phyloP scores from a whole-genome alignment of 1,284 basidiomycete species.

The Ceratobasidium sp. region DNA sequence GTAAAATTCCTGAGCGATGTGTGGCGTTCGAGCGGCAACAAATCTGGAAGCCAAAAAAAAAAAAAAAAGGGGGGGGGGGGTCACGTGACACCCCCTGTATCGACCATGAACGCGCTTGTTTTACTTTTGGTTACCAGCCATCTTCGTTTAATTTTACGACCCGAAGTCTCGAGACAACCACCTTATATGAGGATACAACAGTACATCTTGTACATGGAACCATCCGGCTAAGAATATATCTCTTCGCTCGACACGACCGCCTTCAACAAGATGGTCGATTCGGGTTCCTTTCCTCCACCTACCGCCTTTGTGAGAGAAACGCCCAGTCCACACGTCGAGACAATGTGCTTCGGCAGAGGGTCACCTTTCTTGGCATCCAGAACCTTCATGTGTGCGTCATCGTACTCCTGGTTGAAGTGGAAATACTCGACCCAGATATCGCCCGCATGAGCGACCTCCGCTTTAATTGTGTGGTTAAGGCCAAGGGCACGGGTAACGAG shows the following conservation, averaged over 20 bases:
- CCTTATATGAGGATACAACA: no score
- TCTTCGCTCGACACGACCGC: neutral
- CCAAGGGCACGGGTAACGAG: neutral
- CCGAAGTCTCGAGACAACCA: no score
- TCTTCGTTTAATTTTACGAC: no score
- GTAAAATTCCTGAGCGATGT: no score
- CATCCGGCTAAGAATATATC: neutral
- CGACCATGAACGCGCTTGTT: no score
- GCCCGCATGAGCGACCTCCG: neutral
- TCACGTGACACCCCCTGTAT: no score
- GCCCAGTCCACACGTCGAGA: constrained; percentile 5
- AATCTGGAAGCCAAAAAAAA: no score
- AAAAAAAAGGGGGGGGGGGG: no score
- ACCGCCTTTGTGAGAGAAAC: constrained; percentile 9
- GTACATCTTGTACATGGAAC: no score
- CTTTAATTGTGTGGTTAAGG: neutral
- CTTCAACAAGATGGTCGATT: neutral
- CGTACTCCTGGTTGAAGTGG: neutral
- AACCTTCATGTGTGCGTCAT: neutral
- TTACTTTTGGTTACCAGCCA: no score
- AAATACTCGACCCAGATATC: constrained; percentile 4
- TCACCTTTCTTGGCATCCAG: neutral
- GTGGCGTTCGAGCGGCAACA: no score
- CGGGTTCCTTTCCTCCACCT: neutral
- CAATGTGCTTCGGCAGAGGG: neutral